These are phyloP conservation scores for Podospora pseudocomata DNA, from an alignment of 495 filamentous ascomycete species.

Conservation along the genomic window DNA sequence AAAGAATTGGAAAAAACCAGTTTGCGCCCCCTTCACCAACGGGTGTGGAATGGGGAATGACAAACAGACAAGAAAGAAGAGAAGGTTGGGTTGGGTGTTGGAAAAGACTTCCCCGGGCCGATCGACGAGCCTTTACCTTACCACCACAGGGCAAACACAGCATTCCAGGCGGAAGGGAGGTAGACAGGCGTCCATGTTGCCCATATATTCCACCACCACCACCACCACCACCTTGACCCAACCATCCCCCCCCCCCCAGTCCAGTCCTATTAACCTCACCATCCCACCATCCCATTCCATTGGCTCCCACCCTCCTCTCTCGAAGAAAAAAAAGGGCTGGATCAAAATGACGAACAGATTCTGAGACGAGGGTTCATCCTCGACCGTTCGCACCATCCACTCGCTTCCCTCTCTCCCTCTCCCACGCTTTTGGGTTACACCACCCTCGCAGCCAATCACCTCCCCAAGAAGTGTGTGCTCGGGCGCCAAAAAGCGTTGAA, in stretches of 20 bases:
- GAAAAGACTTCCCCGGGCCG: background rate
- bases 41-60: background rate
- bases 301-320: background rate
- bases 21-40: background rate
- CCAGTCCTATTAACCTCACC: background rate
- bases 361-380: background rate
- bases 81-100: background rate
- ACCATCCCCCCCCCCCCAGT: background rate
- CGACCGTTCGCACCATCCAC: background rate
- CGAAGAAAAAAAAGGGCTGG: too few species aligned
- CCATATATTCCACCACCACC: background rate
- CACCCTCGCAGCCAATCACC: background rate
- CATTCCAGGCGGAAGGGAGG: background rate
- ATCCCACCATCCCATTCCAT: background rate
- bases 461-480: background rate
- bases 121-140: background rate
- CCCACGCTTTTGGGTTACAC: background rate
- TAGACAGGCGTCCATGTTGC: too few species aligned
- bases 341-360: background rate
- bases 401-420: background rate
- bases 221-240: too few species aligned
- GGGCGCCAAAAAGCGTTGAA: constrained; percentile 8
- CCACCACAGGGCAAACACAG: background rate
- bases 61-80: constrained; percentile 4
- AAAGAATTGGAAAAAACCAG: background rate